A percentile compares a stretch with the other conserved stretches of the same genome.
Evolutionary conservation across 1,284 basidiomycete species (phyloP).

Genomic region (Cystobasidium sp.): DNA sequence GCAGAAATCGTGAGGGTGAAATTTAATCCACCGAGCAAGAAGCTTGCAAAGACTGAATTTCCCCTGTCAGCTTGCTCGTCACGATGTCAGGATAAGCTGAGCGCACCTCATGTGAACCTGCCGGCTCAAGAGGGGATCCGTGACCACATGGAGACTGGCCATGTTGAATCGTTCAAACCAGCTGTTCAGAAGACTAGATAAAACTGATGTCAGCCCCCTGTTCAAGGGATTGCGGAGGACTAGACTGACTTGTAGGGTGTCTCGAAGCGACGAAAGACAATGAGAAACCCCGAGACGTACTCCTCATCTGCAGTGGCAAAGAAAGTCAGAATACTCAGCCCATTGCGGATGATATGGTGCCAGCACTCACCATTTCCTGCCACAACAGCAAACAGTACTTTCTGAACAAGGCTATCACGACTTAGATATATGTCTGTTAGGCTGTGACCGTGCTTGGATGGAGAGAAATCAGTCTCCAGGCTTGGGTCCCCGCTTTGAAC

Average conservation of each 20-base stretch:
- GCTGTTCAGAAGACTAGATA: not conserved
- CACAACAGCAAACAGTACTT: constrained; percentile 54
- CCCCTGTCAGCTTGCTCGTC: not conserved
- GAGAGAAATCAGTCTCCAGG: not conserved
- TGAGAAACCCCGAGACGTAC: constrained; percentile 54
- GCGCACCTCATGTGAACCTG: constrained; percentile 54
- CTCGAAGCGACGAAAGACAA: constrained; percentile 53
- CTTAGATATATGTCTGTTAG: constrained; percentile 52
- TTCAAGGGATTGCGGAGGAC: not conserved
- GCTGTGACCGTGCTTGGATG: constrained; percentile 17
- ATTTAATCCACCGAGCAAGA: constrained; percentile 52
- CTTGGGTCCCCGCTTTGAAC: not conserved
- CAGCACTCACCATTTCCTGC: constrained; percentile 53
- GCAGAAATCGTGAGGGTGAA: constrained; percentile 53
- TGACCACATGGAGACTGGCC: constrained; percentile 40
- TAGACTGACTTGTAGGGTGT: constrained; percentile 49
- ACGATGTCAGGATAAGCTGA: not conserved
- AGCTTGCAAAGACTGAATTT: constrained; percentile 50
- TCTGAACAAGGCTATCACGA: constrained; percentile 53
- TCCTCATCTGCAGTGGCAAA: constrained; percentile 47
- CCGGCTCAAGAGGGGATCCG: constrained; percentile 51
- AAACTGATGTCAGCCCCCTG: not conserved
- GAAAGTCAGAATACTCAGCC: not conserved
- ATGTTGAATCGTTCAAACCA: constrained; percentile 46
- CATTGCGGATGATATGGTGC: not conserved